Evolutionary conservation across 345 rosid species (phyloP).

Genomic region (Schrenkiella parvula): DNA sequence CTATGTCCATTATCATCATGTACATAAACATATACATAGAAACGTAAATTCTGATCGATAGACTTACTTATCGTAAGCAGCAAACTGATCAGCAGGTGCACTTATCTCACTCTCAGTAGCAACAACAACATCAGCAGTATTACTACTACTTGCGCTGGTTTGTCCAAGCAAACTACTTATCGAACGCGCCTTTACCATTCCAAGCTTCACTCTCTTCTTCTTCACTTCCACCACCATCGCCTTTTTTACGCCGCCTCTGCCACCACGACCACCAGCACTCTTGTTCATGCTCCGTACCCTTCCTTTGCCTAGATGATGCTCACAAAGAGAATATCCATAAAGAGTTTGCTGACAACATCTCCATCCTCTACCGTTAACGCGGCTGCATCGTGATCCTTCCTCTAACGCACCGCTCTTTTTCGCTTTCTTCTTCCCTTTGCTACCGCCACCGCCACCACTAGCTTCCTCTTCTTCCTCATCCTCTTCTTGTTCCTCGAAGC

Average conservation of each 20-base stretch:
- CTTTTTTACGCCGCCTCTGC: conserved; percentile 20
- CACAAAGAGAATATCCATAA: conserved; percentile 90
- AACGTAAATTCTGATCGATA: conserved; percentile 7
- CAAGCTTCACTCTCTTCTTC: conserved; percentile 80
- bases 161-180: conserved; percentile 86
- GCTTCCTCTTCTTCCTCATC: conserved; percentile 19
- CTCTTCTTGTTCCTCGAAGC: conserved; percentile 35
- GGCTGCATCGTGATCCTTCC: conserved; percentile 93
- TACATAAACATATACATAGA: conserved; percentile 16
- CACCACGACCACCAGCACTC: conserved; percentile 23
- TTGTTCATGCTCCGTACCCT: conserved; percentile 68
- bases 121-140: background rate
- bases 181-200: conserved; percentile 88
- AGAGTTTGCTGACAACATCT: conserved; percentile 92
- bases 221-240: background rate
- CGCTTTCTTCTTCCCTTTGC: conserved; percentile 45
- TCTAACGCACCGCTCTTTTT: conserved; percentile 48
- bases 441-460: conserved; percentile 7
- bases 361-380: conserved; percentile 98
- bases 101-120: conserved; percentile 25
- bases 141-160: conserved; percentile 21
- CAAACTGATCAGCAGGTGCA: conserved; percentile 30
- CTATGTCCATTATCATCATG: conserved; percentile 19
- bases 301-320: conserved; percentile 96
- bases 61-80: conserved; percentile 21